phyloP scores from a whole-genome alignment of 805 yeast species.

The Cyberlindnera lachancei region DNA sequence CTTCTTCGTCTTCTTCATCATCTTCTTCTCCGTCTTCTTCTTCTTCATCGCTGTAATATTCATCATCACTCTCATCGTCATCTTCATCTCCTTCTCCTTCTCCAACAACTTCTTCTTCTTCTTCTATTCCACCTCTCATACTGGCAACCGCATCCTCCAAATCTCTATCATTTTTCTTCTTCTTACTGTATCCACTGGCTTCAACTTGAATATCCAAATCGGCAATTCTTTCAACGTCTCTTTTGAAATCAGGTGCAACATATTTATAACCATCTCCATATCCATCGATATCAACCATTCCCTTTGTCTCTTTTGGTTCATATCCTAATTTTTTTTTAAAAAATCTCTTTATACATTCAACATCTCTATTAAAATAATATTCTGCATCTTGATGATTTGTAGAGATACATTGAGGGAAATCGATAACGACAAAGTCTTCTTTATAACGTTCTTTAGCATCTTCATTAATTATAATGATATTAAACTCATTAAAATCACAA shows the following conservation, averaged over 20 bases:
- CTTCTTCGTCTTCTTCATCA: constrained; percentile 30
- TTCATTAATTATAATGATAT: constrained; percentile 74
- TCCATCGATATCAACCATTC: constrained; percentile 74
- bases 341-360: constrained; percentile 79
- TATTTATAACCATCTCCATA: constrained; percentile 73
- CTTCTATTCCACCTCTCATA: constrained; percentile 44
- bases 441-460: constrained; percentile 42
- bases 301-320: constrained; percentile 55
- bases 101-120: constrained; percentile 22
- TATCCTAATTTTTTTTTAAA: constrained; percentile 74
- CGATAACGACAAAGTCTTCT: constrained; percentile 81
- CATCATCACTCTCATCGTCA: constrained; percentile 29
- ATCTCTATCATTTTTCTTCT: constrained; percentile 50
- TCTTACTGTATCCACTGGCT: constrained; percentile 78
- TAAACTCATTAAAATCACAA: constrained; percentile 96
- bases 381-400: constrained; percentile 87
- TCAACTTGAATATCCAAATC: constrained; percentile 78
- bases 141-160: constrained; percentile 68
- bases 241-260: constrained; percentile 69
- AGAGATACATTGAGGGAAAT: constrained; percentile 97
- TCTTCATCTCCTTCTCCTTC: constrained; percentile 23
- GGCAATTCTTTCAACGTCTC: constrained; percentile 65
- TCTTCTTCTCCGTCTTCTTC: constrained; percentile 48
- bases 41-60: constrained; percentile 19
- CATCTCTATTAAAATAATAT: constrained; percentile 84